Conservation (phyloP, 2,329 filamentous ascomycete genomes). For the Chrysosphaeria jannelii region DNA sequence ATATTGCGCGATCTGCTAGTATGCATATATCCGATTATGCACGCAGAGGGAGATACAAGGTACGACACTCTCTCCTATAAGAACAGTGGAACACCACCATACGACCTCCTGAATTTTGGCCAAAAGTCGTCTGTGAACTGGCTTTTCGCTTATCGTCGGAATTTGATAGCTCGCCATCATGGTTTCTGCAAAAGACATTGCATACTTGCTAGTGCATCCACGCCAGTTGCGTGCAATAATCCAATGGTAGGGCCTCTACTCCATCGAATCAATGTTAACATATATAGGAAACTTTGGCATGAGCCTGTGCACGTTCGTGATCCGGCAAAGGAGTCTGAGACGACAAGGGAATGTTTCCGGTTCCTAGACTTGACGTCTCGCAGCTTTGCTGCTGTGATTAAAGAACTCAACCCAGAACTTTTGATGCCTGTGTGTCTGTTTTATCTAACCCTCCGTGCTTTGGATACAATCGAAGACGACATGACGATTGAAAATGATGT, state of each 20-base stretch:
- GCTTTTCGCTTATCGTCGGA: no score
- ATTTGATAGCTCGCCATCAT: no score
- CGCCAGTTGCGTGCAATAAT: constrained; percentile 53
- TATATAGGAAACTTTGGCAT: constrained; percentile 73
- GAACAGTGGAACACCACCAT: no score
- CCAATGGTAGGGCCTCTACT: constrained; percentile 41
- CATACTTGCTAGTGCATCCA: constrained; percentile 51
- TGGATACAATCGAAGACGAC: constrained; percentile 98
- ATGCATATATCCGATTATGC: no score
- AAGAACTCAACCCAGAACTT: constrained; percentile 84
- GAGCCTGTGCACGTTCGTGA: constrained; percentile 72
- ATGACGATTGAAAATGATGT: constrained; percentile 60
- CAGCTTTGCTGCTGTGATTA: constrained; percentile 76
- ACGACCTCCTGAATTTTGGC: no score
- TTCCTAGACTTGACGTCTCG: constrained; percentile 70
- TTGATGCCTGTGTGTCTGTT: constrained; percentile 67
- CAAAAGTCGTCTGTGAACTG: no score
- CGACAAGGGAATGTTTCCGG: constrained; percentile 57
- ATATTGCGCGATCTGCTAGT: no score
- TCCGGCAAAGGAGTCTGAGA: constrained; percentile 38
- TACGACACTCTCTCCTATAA: no score
- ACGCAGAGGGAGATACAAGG: no score
- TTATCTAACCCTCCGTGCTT: constrained; percentile 69
- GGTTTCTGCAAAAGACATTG: constrained; percentile 19
- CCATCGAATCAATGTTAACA: constrained; percentile 1